Percentiles rank a stretch among this genome's conserved stretches.
These are phyloP conservation scores for Arxiozyma heterogenica DNA, from an alignment of 1,139 yeast genomes.

Conservation along the genomic window DNA sequence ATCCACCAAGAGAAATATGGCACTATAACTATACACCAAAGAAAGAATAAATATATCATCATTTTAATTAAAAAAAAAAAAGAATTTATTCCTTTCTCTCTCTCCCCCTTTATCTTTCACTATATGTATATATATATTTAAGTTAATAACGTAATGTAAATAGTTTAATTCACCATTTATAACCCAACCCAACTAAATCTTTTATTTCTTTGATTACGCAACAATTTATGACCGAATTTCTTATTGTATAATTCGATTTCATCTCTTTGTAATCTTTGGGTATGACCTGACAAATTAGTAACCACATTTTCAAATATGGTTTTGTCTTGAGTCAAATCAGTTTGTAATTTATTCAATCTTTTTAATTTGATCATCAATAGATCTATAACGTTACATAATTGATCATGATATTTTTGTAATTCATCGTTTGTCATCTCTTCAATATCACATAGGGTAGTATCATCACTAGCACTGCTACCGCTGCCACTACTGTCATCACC, in stretches of 20 bases:
- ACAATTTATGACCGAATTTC: slow-evolving; percentile 14
- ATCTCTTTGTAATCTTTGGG: slow-evolving; percentile 28
- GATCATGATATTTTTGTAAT: slow-evolving; percentile 20
- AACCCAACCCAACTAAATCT: slow-evolving; percentile 20
- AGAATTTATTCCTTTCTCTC: too few species aligned
- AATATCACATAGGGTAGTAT: background rate
- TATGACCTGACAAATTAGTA: slow-evolving; percentile 29
- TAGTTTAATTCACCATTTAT: background rate
- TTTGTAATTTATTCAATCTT: slow-evolving; percentile 14
- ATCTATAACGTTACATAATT: slow-evolving; percentile 23
- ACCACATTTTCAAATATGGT: slow-evolving; percentile 27
- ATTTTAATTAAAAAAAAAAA: too few species aligned
- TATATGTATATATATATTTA: background rate
- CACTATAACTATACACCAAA: slow-evolving; percentile 7
- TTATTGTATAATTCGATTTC: slow-evolving; percentile 27
- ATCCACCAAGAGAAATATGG: slow-evolving; percentile 57
- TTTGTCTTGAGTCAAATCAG: slow-evolving; percentile 21
- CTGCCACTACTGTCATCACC: background rate
- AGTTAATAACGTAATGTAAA: background rate
- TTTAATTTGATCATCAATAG: slow-evolving; percentile 14
- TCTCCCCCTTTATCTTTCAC: too few species aligned
- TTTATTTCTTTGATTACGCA: slow-evolving; percentile 9
- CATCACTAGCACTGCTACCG: too few species aligned
- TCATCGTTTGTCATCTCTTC: background rate
- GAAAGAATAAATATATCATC: background rate